Evolutionary conservation across 768 basidiomycete species (phyloP).

Genomic region (Fomitopsis serialis): DNA sequence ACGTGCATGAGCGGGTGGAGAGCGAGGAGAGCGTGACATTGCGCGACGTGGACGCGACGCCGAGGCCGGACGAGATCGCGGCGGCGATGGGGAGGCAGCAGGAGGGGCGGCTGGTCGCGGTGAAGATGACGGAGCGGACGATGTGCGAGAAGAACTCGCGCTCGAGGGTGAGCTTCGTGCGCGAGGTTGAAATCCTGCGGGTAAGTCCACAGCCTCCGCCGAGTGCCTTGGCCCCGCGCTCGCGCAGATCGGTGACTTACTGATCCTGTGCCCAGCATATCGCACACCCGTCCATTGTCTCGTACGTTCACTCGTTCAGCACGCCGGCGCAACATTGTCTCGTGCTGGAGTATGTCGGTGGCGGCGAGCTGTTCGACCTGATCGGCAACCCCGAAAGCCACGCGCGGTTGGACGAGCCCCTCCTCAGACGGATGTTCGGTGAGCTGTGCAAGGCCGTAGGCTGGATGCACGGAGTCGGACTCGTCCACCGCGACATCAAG

Average conservation of each 20-base stretch:
- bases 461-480: constrained; percentile 82
- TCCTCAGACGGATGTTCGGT: constrained; percentile 64
- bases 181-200: constrained; percentile 82
- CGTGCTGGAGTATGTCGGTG: constrained; percentile 68
- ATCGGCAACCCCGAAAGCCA: constrained; percentile 49
- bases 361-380: constrained; percentile 79
- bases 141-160: constrained; percentile 54
- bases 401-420: constrained; percentile 32
- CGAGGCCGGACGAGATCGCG: constrained; percentile 24
- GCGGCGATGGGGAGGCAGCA: constrained; percentile 13
- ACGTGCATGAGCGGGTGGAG: constrained; percentile 4
- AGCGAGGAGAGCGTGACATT: constrained; percentile 16
- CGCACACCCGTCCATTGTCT: constrained; percentile 75
- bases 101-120: constrained; percentile 39
- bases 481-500: constrained; percentile 91
- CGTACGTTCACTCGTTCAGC: constrained; percentile 64
- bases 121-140: constrained; percentile 45
- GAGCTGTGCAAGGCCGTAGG: constrained; percentile 76
- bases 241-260: constrained; percentile 5
- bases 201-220: constrained; percentile 35
- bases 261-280: constrained; percentile 47
- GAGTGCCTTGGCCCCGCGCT: neutral
- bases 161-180: constrained; percentile 70
- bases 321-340: constrained; percentile 72
- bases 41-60: constrained; percentile 46